Percentiles rank a stretch among this genome's conserved stretches.
Evolutionary conservation across 495 filamentous ascomycete species (phyloP).

Genomic region (Aspergillus affinis): DNA sequence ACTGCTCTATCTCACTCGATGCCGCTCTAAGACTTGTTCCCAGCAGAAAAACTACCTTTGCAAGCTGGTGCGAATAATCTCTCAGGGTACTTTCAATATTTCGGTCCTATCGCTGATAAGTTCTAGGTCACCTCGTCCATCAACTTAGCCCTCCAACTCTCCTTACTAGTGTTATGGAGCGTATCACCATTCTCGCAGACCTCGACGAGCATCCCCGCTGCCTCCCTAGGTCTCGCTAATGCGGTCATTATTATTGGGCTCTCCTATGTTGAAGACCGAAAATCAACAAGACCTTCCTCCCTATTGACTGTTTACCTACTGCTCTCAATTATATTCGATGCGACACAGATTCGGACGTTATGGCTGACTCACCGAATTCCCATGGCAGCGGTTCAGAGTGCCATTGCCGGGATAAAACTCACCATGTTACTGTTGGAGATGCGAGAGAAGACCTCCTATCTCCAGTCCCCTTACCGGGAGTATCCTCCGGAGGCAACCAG

Average conservation of each 20-base stretch:
- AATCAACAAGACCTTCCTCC: background rate
- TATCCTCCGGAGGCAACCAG: background rate
- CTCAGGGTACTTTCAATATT: too few species aligned
- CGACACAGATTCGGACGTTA: constrained; percentile 2
- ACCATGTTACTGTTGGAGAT: background rate
- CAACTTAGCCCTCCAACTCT: background rate
- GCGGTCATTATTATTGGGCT: background rate
- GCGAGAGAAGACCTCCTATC: background rate
- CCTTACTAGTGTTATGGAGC: constrained; percentile 2
- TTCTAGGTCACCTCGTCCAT: constrained; percentile 1
- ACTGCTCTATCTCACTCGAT: background rate
- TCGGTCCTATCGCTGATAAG: too few species aligned
- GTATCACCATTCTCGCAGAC: background rate
- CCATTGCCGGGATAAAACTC: background rate
- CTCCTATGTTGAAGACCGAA: background rate
- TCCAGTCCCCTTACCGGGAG: background rate
- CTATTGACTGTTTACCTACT: constrained; percentile 1
- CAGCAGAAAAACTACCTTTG: background rate
- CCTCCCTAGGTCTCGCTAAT: background rate
- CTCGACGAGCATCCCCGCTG: background rate
- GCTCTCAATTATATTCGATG: constrained; percentile 1
- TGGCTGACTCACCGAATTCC: background rate
- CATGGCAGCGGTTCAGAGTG: background rate
- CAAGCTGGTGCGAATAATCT: too few species aligned
- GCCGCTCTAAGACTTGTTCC: background rate